Conservation (phyloP, 2,329 filamentous ascomycete species). For the Falciphora oryzae region DNA sequence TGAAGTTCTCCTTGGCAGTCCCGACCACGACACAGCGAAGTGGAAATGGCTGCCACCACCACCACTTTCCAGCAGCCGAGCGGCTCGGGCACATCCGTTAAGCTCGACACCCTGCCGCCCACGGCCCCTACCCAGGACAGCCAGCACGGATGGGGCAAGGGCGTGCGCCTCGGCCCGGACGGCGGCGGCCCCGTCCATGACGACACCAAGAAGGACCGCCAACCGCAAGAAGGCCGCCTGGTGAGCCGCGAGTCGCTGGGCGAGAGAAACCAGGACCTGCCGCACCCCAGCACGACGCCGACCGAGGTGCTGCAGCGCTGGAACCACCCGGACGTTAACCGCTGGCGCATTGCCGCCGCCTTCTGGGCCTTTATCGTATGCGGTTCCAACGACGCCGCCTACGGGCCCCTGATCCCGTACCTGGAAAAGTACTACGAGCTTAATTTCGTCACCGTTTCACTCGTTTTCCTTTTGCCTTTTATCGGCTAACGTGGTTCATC, state of each 20-base stretch:
- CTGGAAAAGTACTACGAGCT: slow-evolving; percentile 58
- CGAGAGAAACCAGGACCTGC: slow-evolving; percentile 11
- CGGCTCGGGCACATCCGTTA: too few species aligned
- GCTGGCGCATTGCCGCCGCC: slow-evolving; percentile 51
- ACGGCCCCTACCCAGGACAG: too few species aligned
- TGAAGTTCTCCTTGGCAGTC: too few species aligned
- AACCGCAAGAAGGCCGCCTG: neutral
- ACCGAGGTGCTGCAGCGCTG: slow-evolving; percentile 42
- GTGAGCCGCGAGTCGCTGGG: slow-evolving; percentile 6
- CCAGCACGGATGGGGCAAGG: slow-evolving; percentile 4
- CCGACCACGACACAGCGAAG: too few species aligned
- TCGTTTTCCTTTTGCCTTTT: slow-evolving; percentile 62
- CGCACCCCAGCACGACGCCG: slow-evolving; percentile 8
- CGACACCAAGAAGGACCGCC: neutral
- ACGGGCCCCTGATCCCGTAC: slow-evolving; percentile 32
- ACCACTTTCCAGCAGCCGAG: too few species aligned
- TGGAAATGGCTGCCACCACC: too few species aligned
- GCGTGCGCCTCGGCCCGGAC: slow-evolving; percentile 1
- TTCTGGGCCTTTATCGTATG: slow-evolving; percentile 59
- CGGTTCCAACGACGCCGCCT: slow-evolving; percentile 63
- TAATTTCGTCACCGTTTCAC: slow-evolving; percentile 56
- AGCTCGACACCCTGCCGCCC: too few species aligned
- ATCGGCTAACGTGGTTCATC: too few species aligned
- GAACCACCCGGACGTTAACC: slow-evolving; percentile 56
- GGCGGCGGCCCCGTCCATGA: too few species aligned